Base-by-base conservation (phyloP, 139 green algal genomes). In the Chlamydomonas schloesseri region DNA sequence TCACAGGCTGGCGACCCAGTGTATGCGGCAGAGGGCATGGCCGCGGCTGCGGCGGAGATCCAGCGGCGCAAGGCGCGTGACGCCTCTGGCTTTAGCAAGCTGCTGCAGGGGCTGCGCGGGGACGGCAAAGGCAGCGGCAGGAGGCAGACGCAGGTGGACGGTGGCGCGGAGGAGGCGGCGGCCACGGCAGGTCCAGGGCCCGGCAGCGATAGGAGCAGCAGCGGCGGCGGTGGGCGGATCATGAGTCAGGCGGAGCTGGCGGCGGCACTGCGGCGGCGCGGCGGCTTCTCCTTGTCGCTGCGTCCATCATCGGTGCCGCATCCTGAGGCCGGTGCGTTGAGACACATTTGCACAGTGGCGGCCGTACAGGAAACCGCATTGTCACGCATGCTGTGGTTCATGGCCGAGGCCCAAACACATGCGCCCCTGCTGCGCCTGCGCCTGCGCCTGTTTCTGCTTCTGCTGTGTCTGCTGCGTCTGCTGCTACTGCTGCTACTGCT, bases 1-100 rank as follows among this genome's bases (percentile, higher is more conserved):
- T n/a, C n/a, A n/a, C 81, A 87, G 81, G 81, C 81, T 0, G 69
- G 81, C 28, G 81, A 87, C 57, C 81, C 81, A 34, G 81, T 53
- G 33, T n/a, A 5, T 0, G 69, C 81, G 14, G 81, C 81, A 20
- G 29, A 34, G 34, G 2, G 20, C 53, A 47, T 79, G 34, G 33
- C 69, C 0, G 33, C 50, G 24, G 81, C 53, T 3, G 67, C 71
- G 17, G 21, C 3, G 2, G n/a, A 28, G 24, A 5, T 47, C 23
- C 34, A 50, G 69, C 81, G 69, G 26, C 69, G 36, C 11, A 34
- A 20, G n/a, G 69, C 58, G 28, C 53, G 47, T 28, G 6, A 71
- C 10, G 81, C 69, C 6, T 79, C 69, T 14, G 81, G 81, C 0
- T 33, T 87, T 34, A 79, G 69, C 36, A 71, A 80, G 81, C 81